Percentiles rank a stretch among this genome's conserved stretches.
These are phyloP conservation scores for Colletotrichum musicola DNA, from an alignment of 2,329 filamentous ascomycete genomes.

Conservation along the genomic window DNA sequence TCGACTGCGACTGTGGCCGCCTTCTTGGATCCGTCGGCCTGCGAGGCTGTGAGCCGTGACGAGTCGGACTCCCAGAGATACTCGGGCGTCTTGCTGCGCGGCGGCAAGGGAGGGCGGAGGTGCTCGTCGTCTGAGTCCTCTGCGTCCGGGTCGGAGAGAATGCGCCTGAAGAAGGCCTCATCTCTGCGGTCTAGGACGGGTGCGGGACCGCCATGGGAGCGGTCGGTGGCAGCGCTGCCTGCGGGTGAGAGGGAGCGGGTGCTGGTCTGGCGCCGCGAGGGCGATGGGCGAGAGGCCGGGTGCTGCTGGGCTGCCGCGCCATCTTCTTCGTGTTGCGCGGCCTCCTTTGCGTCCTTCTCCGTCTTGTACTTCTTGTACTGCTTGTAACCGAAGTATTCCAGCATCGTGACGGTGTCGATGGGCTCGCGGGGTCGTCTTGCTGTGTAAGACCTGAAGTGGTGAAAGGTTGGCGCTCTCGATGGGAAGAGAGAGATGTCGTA, in stretches of 20 bases:
- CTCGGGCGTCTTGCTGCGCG: constrained; percentile 63
- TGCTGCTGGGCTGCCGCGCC: constrained; percentile 14
- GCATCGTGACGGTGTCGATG: constrained; percentile 56
- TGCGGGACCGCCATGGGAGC: constrained; percentile 41
- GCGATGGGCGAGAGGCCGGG: constrained; percentile 27
- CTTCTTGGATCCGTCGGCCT: constrained; percentile 33
- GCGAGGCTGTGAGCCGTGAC: constrained; percentile 26
- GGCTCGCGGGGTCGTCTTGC: constrained; percentile 12
- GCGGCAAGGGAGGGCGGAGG: constrained; percentile 67
- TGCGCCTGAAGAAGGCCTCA: constrained; percentile 68
- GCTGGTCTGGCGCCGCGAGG: constrained; percentile 39
- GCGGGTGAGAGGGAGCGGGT: constrained; percentile 37
- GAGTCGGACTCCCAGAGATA: constrained; percentile 58
- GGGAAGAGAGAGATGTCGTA: neutral
- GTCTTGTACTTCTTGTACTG: constrained; percentile 72
- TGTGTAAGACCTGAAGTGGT: neutral
- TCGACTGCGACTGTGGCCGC: constrained; percentile 47
- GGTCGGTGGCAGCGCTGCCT: constrained; percentile 46
- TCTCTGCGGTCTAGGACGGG: constrained; percentile 69
- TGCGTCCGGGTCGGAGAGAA: constrained; percentile 57
- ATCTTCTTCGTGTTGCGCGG: constrained; percentile 41
- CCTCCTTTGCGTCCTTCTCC: constrained; percentile 57
- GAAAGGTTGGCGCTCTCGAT: neutral
- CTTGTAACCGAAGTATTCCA: constrained; percentile 73
- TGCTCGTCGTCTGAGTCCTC: constrained; percentile 49